Percentiles rank a stretch among this genome's conserved stretches.
These are phyloP conservation scores for Begonia loranthoides DNA, from an alignment of 306 rosid genomes.

Conservation along the genomic window DNA sequence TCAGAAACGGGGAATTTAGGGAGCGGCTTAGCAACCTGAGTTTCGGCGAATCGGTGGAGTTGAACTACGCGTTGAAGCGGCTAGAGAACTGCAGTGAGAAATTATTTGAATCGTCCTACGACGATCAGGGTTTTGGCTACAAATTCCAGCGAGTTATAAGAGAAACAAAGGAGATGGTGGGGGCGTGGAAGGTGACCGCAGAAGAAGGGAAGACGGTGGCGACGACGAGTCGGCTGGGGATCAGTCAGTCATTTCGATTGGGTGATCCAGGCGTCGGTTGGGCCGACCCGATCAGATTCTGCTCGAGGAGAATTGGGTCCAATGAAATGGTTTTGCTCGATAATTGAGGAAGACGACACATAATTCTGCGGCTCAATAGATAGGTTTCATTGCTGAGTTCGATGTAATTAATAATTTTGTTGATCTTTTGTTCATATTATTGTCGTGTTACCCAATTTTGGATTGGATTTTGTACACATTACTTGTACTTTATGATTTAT, in stretches of 20 bases:
- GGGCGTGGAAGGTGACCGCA: slow-evolving; percentile 7
- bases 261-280: slow-evolving; percentile 13
- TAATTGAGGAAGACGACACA: too few relatives aligned
- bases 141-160: slow-evolving; percentile 34
- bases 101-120: slow-evolving; percentile 2
- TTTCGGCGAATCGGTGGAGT: slow-evolving; percentile 62
- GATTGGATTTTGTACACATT: too few relatives aligned
- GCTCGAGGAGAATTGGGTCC: slow-evolving; percentile 31
- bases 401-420: too few relatives aligned
- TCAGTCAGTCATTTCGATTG: slow-evolving; percentile 46
- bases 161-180: slow-evolving; percentile 26
- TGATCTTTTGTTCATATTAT: too few relatives aligned
- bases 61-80: slow-evolving; percentile 44
- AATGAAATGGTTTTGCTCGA: too few relatives aligned
- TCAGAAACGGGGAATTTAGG: slow-evolving; percentile 33
- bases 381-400: too few relatives aligned
- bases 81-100: slow-evolving; percentile 39
- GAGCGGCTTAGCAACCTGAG: slow-evolving; percentile 37
- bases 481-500: too few relatives aligned
- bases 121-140: slow-evolving; percentile 5
- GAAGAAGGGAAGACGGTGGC: slow-evolving; percentile 16
- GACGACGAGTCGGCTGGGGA: slow-evolving; percentile 3
- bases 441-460: too few relatives aligned
- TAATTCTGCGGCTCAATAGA: too few relatives aligned
- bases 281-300: slow-evolving; percentile 21